Base-by-base conservation (phyloP, 2,329 filamentous ascomycete genomes). In the Penicillium sp. region DNA sequence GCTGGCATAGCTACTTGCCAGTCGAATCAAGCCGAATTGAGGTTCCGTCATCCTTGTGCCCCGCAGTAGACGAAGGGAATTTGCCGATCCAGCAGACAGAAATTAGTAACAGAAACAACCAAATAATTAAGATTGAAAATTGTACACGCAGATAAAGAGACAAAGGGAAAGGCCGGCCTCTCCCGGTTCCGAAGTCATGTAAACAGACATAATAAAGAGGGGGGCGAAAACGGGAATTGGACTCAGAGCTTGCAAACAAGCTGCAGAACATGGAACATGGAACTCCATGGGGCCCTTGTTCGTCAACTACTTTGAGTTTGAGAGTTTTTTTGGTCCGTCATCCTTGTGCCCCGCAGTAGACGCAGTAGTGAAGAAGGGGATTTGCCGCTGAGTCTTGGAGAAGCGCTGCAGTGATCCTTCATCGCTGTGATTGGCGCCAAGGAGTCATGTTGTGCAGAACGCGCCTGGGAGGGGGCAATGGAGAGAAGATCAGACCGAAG, bases 1-100 rank as follows among this genome's bases (percentile, higher is more conserved):
- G 91, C 83, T 96, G 92, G 91, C 91, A 88, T 88, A 81, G 82
- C 83, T 88, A 83, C 83, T 86, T 85, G 85, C 90, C 90, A 93
- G 88, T 93, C 53, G 54, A 66, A 63, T 65, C 44, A 45, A 63
- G 52, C 62, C 64, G 57, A 63, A 57, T 60, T 53, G 60, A 62
- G 55, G 25, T 49, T 59, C 60, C 53, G 48, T 54, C 54, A 54
- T 45, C 31, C 54, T 60, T 19, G 48, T 58, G 52, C 26, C 26
- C 26, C 26, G 26, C 26, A 27, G 26, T 27, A 27, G 26, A 27
- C 26, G 26, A 27, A 27, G 26, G 26, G 8, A 70, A 75, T 71
- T 70, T 64, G 72, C 67, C 67, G 63, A 67, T 64, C 61, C 25
- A 54, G 14, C 9, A 46, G 42, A 37, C 1, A 23, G n/a, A 49